Conservation (phyloP, 2,329 filamentous ascomycete species). For the Penicillium verrucosum region DNA sequence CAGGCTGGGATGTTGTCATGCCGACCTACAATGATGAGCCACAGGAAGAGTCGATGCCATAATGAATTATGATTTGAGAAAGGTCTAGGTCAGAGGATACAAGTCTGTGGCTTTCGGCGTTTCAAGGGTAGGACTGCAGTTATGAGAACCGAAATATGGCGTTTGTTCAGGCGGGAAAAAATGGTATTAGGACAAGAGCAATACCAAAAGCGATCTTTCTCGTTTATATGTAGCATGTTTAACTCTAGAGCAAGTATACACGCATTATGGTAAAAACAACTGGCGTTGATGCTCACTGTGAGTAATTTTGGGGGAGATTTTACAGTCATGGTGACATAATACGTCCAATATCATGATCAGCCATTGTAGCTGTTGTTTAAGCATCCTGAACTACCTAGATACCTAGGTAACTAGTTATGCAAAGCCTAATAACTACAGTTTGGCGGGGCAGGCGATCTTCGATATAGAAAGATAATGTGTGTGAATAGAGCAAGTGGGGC, state of each 20-base stretch:
- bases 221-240: not conserved
- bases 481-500: not conserved
- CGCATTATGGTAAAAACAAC: not conserved
- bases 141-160: not conserved
- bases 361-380: not conserved
- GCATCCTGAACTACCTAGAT: not conserved
- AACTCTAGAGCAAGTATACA: not conserved
- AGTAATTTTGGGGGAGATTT: not conserved
- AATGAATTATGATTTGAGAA: not conserved
- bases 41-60: constrained; percentile 17
- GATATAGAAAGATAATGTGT: constrained; percentile 1
- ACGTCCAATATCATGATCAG: not conserved
- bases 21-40: constrained; percentile 35
- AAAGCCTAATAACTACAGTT: not conserved
- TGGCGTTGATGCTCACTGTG: not conserved
- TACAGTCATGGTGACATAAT: not conserved
- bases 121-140: not conserved
- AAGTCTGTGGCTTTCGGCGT: not conserved
- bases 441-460: not conserved
- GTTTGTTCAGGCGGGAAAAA: not conserved
- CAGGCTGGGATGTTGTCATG: constrained; percentile 38
- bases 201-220: not conserved
- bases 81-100: not conserved
- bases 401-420: no score
- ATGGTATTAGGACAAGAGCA: not conserved